A percentile compares a stretch with the other conserved stretches of the same genome.
Conservation (phyloP, 176 grass and related monocot genomes). For the Zea luxurians region DNA sequence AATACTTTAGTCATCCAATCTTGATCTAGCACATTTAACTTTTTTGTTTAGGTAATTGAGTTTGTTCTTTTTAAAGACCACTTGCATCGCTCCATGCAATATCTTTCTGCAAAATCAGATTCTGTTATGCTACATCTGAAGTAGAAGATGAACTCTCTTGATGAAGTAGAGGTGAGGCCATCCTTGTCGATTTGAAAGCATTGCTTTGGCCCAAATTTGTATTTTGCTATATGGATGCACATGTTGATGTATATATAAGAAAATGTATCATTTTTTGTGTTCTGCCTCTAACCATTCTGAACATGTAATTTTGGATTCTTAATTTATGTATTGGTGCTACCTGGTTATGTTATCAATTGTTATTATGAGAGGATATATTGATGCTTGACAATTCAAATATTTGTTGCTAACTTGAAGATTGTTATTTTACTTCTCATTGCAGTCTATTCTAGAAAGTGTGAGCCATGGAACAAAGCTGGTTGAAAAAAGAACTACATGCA, state of each 20-base stretch:
- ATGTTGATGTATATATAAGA: constrained; percentile 9
- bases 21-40: not conserved
- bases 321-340: not conserved
- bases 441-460: constrained; percentile 65
- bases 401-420: constrained; percentile 15
- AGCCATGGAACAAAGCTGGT: constrained; percentile 68
- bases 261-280: constrained; percentile 19
- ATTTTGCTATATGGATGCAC: not conserved
- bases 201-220: not conserved
- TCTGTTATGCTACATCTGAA: constrained; percentile 70
- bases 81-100: constrained; percentile 72
- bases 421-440: constrained; percentile 18
- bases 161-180: constrained; percentile 77
- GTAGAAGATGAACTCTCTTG: constrained; percentile 66
- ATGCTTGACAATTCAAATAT: not conserved
- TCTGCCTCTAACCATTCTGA: not conserved
- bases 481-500: constrained; percentile 19
- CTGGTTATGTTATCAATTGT: constrained; percentile 1
- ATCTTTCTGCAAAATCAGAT: constrained; percentile 71
- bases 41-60: constrained; percentile 74
- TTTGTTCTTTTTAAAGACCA: constrained; percentile 88
- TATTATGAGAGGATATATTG: constrained; percentile 8
- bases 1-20: not conserved
- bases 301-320: not conserved
- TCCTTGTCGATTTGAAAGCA: constrained; percentile 16